Base-by-base conservation (phyloP, 1,139 yeast genomes). In the Kodamaea alishanica region DNA sequence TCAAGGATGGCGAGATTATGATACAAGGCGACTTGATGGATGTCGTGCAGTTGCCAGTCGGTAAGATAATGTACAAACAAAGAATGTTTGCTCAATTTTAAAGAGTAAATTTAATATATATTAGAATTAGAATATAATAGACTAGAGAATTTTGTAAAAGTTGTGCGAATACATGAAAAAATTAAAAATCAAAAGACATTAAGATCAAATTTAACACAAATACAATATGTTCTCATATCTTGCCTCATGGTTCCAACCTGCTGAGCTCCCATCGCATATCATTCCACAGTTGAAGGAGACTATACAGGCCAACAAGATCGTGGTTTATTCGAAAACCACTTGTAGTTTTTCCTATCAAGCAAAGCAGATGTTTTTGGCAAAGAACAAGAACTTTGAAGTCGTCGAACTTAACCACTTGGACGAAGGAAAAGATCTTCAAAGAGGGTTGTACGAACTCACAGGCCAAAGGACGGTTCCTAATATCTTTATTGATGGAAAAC, bases 341-440 rank as follows among this genome's bases (percentile, higher is more conserved):
- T 63, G 68, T 39, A 63, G 65, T 2, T 62, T 60, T 40, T 61
- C 67, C 37, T 45, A 33, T 8, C 38, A 46, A 11, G 54, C 67
- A 34, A 62, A 62, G 46, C 28, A 41, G 6, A 43, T 58, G 30
- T 44, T 62, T 6, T 26, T 35, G 6, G 36, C 43, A 9, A 44
- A 53, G 32, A 42, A 48, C 8, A 44, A 47, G 28, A 42, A 54
- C 11, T 50, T 42, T 38, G 50, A 53, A 33, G 37, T 57, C 8
- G 35, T 59, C n/a, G 67, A 62, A 41, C 49, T 62, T 34, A 54
- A 61, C 47, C 38, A 39, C 3, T 28, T 45, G 4, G 24, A 37
- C 6, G 44, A 56, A 24, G 67, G 67, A 1, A 28, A 47, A 1
- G 41, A 26, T 6, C 33, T 42, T 26, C 54, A 51, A 32, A 33